Evolutionary conservation across 164 flowering plant species (phyloP), one percentile per base, ranked within the genome.

Genomic region (Paratinospora sagittata): DNA sequence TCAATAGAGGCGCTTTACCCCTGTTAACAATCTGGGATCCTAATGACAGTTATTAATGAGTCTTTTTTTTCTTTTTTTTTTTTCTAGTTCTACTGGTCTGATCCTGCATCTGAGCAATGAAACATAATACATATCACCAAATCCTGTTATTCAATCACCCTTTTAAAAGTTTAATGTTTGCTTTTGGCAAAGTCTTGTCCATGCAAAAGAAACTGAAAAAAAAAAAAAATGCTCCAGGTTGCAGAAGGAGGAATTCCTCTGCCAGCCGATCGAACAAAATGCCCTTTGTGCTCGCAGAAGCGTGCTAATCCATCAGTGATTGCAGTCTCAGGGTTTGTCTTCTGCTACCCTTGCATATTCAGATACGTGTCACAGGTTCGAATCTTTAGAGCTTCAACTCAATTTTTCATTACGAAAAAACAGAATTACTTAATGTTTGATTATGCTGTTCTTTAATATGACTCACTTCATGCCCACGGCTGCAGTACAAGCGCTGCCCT

Each of bases 401-500:
- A 33, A 30, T 64, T 7, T 64, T 64, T 64, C 37, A 7, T 30
- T 33, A 3, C 21, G 2, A 14, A 64, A 33, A 27, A 14, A 30
- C 19, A 4, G 4, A 52, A 52, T 19, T 7, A 17, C 21, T 19
- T 6, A n/a, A 52, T 52, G 21, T 52, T 52, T 52, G 21, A 52
- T 41, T 41, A 41, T 41, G 45, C 13, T 41, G 45, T 41, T 41
- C 45, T 41, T 11, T 41, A 41, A 41, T 41, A 0, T 41, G 45
- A 41, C 45, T 3, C 11, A 8, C 21, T 26, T 61, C 12, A 13
- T 14, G 69, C 39, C 63, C 55, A 33, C 80, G 72, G 71, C 12
- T 37, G 72, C 92, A 91, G 97, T 95, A 95, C 70, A 90, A 95
- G 71, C 89, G 96, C 27, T 92, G 99, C 80, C 99, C 98, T 8